Conservation (phyloP, 2,329 filamentous ascomycete genomes). For the Colletotrichum aenigma region DNA sequence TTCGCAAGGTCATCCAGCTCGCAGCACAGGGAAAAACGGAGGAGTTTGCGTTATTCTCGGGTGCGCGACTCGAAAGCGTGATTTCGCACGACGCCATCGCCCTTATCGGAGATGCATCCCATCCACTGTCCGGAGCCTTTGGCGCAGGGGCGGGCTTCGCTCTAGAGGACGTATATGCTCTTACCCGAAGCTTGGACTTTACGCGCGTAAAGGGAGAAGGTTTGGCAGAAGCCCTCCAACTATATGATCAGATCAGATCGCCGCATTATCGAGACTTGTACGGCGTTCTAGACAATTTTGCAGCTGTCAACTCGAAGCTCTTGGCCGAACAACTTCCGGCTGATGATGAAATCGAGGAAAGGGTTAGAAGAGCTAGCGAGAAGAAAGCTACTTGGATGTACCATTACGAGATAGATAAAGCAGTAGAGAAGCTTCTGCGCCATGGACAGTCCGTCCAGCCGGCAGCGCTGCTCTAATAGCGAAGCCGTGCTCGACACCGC, state of each 20-base stretch:
- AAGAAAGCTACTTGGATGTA: slow-evolving; percentile 30
- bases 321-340: slow-evolving; percentile 18
- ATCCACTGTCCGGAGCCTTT: slow-evolving; percentile 54
- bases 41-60: slow-evolving; percentile 34
- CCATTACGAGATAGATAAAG: slow-evolving; percentile 26
- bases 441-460: background rate
- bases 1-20: slow-evolving; percentile 30
- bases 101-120: slow-evolving; percentile 59
- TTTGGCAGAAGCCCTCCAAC: slow-evolving; percentile 24
- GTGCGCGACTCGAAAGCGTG: slow-evolving; percentile 30
- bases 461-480: background rate
- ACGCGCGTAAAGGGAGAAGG: slow-evolving; percentile 19
- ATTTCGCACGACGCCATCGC: slow-evolving; percentile 35
- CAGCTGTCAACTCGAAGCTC: slow-evolving; percentile 15
- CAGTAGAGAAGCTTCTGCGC: background rate
- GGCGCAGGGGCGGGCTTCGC: slow-evolving; percentile 43
- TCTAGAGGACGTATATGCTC: slow-evolving; percentile 33
- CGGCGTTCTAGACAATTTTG: slow-evolving; percentile 28
- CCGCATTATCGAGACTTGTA: slow-evolving; percentile 31
- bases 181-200: slow-evolving; percentile 28
- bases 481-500: rapidly evolving
- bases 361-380: slow-evolving; percentile 22
- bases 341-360: slow-evolving; percentile 29
- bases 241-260: slow-evolving; percentile 31
- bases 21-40: slow-evolving; percentile 28